These are phyloP conservation scores for Syncephalastrum monosporum DNA, from an alignment of 371 early-diverging fungal species.

Conservation along the genomic window DNA sequence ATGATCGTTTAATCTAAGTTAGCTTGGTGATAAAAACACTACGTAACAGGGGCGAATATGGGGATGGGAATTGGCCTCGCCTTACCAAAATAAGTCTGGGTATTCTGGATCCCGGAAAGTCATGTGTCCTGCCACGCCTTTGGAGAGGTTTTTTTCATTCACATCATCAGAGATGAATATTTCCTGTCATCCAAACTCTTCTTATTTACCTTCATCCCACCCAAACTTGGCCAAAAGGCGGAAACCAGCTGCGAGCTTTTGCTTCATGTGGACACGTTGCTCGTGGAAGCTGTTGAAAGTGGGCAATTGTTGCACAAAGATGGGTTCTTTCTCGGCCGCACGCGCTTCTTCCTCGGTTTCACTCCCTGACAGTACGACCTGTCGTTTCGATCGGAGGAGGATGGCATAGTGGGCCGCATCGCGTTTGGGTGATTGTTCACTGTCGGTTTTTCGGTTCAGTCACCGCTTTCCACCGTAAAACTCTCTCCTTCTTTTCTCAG, in stretches of 20 bases:
- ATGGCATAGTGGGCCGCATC: constrained; percentile 16
- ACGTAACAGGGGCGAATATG: background rate
- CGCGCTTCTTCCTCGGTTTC: constrained; percentile 51
- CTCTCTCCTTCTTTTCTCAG: too few species aligned
- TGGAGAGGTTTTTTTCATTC: background rate
- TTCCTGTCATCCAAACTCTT: background rate
- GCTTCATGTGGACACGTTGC: constrained; percentile 60
- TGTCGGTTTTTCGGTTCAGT: too few species aligned
- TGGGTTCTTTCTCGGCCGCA: constrained; percentile 34
- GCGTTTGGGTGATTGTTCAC: background rate
- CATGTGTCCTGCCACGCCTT: constrained; percentile 38
- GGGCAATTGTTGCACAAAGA: constrained; percentile 42
- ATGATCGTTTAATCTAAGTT: background rate
- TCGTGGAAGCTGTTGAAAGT: constrained; percentile 31
- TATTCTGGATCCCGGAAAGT: constrained; percentile 62
- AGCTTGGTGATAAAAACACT: background rate
- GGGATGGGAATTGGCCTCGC: background rate
- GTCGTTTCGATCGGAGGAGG: constrained; percentile 29
- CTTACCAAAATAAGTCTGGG: constrained; percentile 55
- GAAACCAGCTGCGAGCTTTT: constrained; percentile 58
- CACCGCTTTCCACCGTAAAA: too few species aligned
- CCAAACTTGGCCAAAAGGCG: constrained; percentile 56
- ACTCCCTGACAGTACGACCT: constrained; percentile 37
- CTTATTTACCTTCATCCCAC: constrained; percentile 49
- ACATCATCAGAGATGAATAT: background rate